Evolutionary conservation across 768 basidiomycete species (phyloP).

Genomic region (Mycena rebaudengoi): DNA sequence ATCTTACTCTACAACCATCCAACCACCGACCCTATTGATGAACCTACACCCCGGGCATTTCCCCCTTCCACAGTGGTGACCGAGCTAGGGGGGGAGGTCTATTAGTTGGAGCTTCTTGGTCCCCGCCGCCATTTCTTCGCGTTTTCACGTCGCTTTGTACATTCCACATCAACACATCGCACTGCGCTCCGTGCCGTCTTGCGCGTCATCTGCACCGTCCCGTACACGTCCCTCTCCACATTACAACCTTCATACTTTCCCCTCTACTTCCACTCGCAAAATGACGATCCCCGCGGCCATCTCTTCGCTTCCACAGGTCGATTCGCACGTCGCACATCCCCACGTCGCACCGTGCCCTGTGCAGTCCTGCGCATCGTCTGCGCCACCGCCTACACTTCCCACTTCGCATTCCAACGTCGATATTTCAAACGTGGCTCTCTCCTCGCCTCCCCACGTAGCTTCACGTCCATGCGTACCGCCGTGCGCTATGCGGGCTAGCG

Average conservation of each 20-base stretch:
- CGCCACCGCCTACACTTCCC: neutral
- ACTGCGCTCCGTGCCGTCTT: no score
- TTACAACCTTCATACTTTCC: no score
- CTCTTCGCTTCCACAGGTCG: no score
- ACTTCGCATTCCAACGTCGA: neutral
- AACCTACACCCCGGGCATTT: no score
- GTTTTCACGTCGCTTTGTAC: neutral
- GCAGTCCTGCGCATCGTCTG: neutral
- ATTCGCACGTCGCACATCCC: neutral
- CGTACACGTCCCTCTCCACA: no score
- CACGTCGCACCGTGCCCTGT: neutral
- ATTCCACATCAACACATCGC: no score
- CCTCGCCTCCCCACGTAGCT: neutral
- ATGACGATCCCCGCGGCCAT: neutral
- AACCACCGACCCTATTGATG: no score
- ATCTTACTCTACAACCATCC: no score
- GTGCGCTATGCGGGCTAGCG: neutral
- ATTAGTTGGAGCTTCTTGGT: neutral
- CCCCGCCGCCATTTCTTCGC: no score
- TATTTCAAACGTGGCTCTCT: neutral
- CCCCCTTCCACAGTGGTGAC: neutral
- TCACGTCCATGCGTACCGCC: neutral
- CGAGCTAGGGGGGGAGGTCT: neutral
- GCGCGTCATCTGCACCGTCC: no score
- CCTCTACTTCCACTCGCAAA: neutral